Percentiles rank a stretch among this genome's conserved stretches.
These are phyloP conservation scores for Talaromyces sp. DNA, from an alignment of 2,329 filamentous ascomycete genomes.

Conservation along the genomic window DNA sequence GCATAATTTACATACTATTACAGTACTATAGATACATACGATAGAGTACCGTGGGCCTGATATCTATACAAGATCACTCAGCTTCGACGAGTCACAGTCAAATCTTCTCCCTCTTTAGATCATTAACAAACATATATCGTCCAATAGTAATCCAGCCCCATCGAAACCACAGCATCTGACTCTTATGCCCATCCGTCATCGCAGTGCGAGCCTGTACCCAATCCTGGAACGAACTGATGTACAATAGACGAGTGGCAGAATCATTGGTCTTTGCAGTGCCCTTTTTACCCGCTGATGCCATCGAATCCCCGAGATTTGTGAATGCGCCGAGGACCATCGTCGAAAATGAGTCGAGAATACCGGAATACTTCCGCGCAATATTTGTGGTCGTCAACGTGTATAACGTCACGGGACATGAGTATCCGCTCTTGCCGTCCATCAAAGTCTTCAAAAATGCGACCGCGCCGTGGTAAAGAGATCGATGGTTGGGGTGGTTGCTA, in stretches of 20 bases:
- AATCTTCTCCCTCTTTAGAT: slow-evolving; percentile 62
- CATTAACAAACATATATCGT: slow-evolving; percentile 94
- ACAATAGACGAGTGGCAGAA: slow-evolving; percentile 58
- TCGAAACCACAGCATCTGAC: slow-evolving; percentile 98
- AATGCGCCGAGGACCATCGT: slow-evolving; percentile 61
- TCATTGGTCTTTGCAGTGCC: slow-evolving; percentile 51
- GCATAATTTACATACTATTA: neutral
- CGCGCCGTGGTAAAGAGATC: slow-evolving; percentile 79
- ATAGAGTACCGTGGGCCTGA: neutral
- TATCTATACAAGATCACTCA: neutral
- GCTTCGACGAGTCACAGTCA: slow-evolving; percentile 16
- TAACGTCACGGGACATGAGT: slow-evolving; percentile 70
- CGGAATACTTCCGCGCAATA: slow-evolving; percentile 74
- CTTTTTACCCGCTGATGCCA: slow-evolving; percentile 23
- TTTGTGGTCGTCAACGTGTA: slow-evolving; percentile 77
- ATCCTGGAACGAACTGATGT: slow-evolving; percentile 62
- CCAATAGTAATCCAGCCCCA: slow-evolving; percentile 92
- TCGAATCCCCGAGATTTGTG: slow-evolving; percentile 25
- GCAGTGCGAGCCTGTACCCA: slow-evolving; percentile 70
- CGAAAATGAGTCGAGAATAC: slow-evolving; percentile 68
- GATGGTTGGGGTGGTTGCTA: slow-evolving; percentile 89
- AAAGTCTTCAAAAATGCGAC: slow-evolving; percentile 66
- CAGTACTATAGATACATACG: slow-evolving; percentile 1
- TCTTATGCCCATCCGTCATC: slow-evolving; percentile 86
- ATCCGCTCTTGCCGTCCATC: slow-evolving; percentile 60